Base-by-base conservation (phyloP, 106 monocot species). In the Triglochin maritima region DNA sequence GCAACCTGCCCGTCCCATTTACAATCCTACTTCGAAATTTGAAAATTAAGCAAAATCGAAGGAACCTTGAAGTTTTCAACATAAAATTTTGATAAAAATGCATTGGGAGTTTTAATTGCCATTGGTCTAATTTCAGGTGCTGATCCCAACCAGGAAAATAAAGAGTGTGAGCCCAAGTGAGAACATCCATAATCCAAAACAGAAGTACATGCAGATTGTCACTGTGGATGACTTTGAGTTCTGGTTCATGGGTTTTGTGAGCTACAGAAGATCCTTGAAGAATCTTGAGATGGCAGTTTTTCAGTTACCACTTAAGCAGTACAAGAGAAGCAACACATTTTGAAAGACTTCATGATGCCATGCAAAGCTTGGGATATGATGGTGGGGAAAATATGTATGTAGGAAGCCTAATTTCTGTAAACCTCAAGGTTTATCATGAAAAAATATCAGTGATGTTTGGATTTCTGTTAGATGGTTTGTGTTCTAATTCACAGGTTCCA, bases 171-270 rank as follows among this genome's bases (percentile, higher is more conserved):
- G 57, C 57, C 79, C 76, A 17, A 74, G 79, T n/a, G 82, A 82
- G 76, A 80, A 82, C 62, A 29, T 67, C 44, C 66, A 63, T 62
- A 80, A 85, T 41, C 82, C 84, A 9, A 74, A 47, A 13, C 74
- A 82, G 60, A 86, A 86, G 49, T 82, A 82, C 56, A 80, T 82
- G 44, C 82, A 75, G 67, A 75, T 82, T 50, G 77, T 69, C 9
- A 82, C 82, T 0, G 74, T 69, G 42, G 86, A 82, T 65, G 82
- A 80, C 49, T 82, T 80, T 59, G 82, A 86, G 71, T 86, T 86
- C 69, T 86, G 82, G 82, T 86, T 84, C 59, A 82, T 80, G 79
- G 88, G 84, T 0, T 88, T 86, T 46, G 65, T 86, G 7, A 64
- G 54, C 49, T 88, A 77, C 47, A 59, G 77, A 60, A 78, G 85